Percentiles rank a stretch among this genome's conserved stretches.
phyloP scores from a whole-genome alignment of 495 filamentous ascomycete species.

The Daldinia concentrica region DNA sequence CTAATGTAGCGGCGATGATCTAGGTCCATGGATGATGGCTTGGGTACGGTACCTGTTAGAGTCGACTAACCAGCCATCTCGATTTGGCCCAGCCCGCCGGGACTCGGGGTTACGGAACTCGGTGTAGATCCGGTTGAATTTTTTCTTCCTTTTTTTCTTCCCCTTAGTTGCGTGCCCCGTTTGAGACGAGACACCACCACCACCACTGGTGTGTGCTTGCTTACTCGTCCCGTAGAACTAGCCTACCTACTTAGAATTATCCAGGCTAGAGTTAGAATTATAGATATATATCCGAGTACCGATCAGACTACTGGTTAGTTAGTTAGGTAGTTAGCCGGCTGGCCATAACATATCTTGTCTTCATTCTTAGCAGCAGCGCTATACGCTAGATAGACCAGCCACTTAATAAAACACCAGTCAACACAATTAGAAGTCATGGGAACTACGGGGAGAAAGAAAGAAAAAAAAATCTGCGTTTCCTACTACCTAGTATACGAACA shows the following conservation, averaged over 20 bases:
- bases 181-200: neutral
- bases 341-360: neutral
- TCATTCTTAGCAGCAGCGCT: neutral
- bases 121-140: neutral
- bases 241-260: neutral
- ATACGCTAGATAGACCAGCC: neutral
- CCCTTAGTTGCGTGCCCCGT: neutral
- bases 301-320: neutral
- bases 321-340: neutral
- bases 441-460: neutral
- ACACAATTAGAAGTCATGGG: neutral
- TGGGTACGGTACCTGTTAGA: too few relatives aligned
- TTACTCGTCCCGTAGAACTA: too few relatives aligned
- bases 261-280: neutral
- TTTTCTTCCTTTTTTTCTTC: neutral
- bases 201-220: too few relatives aligned
- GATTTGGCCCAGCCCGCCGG: neutral
- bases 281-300: neutral
- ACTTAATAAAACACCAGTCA: neutral
- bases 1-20: too few relatives aligned
- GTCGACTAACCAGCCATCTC: neutral
- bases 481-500: slow-evolving; percentile 28
- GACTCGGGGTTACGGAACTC: slow-evolving; percentile 8
- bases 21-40: too few relatives aligned
- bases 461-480: slow-evolving; percentile 26